Base-by-base conservation (phyloP, 805 yeast genomes). In the Kodamaea jinghongensis region DNA sequence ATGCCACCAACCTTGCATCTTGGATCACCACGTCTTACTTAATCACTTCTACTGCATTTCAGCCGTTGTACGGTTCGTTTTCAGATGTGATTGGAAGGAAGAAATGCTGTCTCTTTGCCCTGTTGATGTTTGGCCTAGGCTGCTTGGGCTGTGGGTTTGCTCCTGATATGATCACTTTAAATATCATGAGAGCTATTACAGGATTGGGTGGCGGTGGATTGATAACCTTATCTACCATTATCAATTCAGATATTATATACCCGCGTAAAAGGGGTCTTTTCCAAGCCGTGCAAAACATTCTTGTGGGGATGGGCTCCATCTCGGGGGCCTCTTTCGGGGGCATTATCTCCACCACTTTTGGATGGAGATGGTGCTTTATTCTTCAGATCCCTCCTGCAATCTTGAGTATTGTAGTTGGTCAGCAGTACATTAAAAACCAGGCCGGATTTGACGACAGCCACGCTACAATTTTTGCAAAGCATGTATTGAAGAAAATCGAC, bases 321-420 rank as follows among this genome's bases (percentile, higher is more conserved):
- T 57, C 74, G 34, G 95, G 95, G 11, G 90, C 89, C 1, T 55
- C 76, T 3, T 52, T 78, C 30, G 85, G 83, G 20, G 88, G 89
- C 1, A 46, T 73, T 15, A 61, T 81, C 37, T 72, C 81, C 23
- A 62, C 65, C 6, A 56, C 50, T 31, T 59, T 70, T 31, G 86
- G 86, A 10, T 86, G 95, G 95, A 67, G 89, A 55, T 67, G 65
- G 61, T 78, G 82, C 2, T 79, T 79, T 51, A 48, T 69, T 17
- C 44, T 70, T 28, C 83, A 81, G 52, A 66, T 75, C 8, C 79
- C 83, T n/a, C 57, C 76, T 13, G 65, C 79, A 14, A 16, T 71
- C 38, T 40, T 60, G 14, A 73, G 67, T 60, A 76, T 56, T 7
- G 46, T 62, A 1, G 49, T 63, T 32, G 60, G 63, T 4, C 49